Conservation (phyloP, 495 filamentous ascomycete genomes). For the Penicillium crystallinum region DNA sequence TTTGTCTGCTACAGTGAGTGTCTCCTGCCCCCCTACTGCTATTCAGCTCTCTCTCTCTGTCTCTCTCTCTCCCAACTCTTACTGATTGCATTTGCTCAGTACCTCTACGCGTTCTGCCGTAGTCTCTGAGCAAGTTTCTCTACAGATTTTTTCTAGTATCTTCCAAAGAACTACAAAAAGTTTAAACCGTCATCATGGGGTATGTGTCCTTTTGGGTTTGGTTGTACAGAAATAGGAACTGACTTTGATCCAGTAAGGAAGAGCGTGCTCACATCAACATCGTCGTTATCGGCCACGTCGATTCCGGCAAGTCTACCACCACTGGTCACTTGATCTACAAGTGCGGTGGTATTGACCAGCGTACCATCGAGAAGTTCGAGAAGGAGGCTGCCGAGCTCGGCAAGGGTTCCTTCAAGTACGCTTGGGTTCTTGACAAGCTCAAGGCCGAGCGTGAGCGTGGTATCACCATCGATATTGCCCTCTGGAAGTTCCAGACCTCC, state of each 20-base stretch:
- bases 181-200: conserved; percentile 50
- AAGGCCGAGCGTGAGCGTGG: conserved; percentile 99
- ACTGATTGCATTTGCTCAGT: conserved; percentile 39
- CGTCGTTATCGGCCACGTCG: conserved; percentile 99
- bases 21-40: conserved; percentile 32
- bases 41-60: conserved; percentile 17
- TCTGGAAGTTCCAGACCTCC: conserved; percentile 99
- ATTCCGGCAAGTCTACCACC: conserved; percentile 99
- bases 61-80: conserved; percentile 11
- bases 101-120: conserved; percentile 51
- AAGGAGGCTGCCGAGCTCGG: conserved; percentile 99
- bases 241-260: conserved; percentile 62
- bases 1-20: conserved; percentile 49
- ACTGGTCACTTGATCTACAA: conserved; percentile 99
- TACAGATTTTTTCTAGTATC: conserved; percentile 38
- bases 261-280: conserved; percentile 86
- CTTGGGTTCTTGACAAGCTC: conserved; percentile 99
- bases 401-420: conserved; percentile 99
- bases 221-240: not conserved
- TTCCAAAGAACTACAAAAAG: conserved; percentile 43
- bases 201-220: conserved; percentile 28
- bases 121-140: conserved; percentile 45
- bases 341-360: conserved; percentile 99
- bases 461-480: conserved; percentile 99
- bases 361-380: conserved; percentile 99